A percentile compares a stretch with the other conserved stretches of the same genome.
Conservation (phyloP, 1,284 basidiomycete genomes). For the Ustilago sp. region DNA sequence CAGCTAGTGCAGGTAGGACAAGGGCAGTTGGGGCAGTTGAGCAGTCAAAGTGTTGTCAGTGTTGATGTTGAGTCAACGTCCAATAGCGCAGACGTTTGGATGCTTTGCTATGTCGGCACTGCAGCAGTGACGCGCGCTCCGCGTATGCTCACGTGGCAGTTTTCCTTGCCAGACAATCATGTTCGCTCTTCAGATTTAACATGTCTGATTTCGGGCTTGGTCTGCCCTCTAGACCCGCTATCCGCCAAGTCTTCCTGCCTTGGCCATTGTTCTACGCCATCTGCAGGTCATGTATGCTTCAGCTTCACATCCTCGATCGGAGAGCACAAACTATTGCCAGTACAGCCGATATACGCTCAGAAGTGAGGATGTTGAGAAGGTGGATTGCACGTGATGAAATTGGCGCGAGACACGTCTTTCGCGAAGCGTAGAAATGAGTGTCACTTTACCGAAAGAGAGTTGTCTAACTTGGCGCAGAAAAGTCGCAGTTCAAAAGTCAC, state of each 20-base stretch:
- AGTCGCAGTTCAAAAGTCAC: neutral
- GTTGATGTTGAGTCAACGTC: conserved; percentile 51
- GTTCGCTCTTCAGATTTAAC: conserved; percentile 5
- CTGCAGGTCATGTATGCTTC: neutral
- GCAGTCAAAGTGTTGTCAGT: conserved; percentile 15
- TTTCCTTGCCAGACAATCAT: neutral
- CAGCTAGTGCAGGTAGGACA: conserved; percentile 1
- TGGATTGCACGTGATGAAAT: conserved; percentile 26
- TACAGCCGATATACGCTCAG: neutral
- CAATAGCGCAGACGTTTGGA: conserved; percentile 9
- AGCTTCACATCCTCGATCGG: no score
- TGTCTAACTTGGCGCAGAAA: conserved; percentile 15
- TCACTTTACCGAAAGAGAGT: conserved; percentile 5
- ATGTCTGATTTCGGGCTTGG: neutral
- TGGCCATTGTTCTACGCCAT: neutral
- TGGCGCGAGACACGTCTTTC: conserved; percentile 37
- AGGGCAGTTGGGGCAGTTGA: conserved; percentile 13
- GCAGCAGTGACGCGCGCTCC: conserved; percentile 18
- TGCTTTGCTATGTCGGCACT: conserved; percentile 2
- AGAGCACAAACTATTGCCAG: no score
- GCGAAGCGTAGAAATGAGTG: conserved; percentile 3
- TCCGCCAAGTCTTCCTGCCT: neutral
- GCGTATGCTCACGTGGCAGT: conserved; percentile 25
- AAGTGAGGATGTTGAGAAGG: neutral
- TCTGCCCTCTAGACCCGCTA: neutral